Base-by-base conservation (phyloP, 2,329 filamentous ascomycete species). In the Calonectria naviculata region DNA sequence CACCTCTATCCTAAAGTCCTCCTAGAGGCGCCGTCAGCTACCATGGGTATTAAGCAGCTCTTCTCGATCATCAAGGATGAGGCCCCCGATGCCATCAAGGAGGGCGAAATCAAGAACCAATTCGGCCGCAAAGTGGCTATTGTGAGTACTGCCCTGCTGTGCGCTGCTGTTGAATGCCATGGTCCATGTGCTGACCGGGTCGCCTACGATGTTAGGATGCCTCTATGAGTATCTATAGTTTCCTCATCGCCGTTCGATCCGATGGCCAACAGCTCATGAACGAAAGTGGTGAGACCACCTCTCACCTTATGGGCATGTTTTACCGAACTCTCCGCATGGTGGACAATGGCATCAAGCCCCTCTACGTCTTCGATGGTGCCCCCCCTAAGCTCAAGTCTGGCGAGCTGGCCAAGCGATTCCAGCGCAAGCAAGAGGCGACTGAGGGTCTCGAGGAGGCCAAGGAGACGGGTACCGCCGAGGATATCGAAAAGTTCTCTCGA, bases 211-310 rank as follows among this genome's bases (percentile, higher is more conserved):
- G n/a, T 10, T 29, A 84, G 83, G 83, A 85, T 79, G 83, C 83
- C 54, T 99, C 97, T 58, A 99, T 99, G 97, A 97, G 94, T 85
- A 95, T 99, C 80, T 99, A 99, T 89, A 97, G 94, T 84, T 99
- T 99, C 87, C 91, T 99, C 72, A 97, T 99, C 82, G 97, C 97
- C 61, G 97, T 99, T 67, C 95, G 97, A 78, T 98, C 95, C 79
- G 95, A 98, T 78, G 97, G 97, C 78, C 95, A 99, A 83, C 95
- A 98, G 84, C 92, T 99, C 78, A 98, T 93, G 89, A 97, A 93
- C 84, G 97, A 99, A 80, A 93, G 92, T 64, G 97, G 97, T 80
- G 95, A 98, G 84, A 99, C 97, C 2, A 99, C 97, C 1, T 99
- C 97, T 21, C 97, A 99, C 83, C 87, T 99, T 19, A 98, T 99